A percentile compares a stretch with the other conserved stretches of the same genome.
Conservation (phyloP, 768 basidiomycete species). For the Lyophyllum semitale region DNA sequence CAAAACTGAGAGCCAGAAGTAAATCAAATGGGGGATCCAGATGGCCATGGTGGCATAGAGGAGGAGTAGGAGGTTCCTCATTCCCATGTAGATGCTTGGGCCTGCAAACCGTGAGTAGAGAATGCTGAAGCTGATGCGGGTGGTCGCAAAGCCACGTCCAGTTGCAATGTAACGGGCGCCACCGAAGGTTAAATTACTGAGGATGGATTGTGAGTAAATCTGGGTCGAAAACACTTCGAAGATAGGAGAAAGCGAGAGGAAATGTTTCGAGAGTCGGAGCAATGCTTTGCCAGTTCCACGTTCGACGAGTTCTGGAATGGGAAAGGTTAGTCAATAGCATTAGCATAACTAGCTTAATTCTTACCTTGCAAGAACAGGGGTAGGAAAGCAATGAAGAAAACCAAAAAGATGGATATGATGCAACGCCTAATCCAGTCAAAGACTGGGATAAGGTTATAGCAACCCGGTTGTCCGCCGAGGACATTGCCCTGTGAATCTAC, state of each 20-base stretch:
- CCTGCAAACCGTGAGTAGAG: conserved; percentile 98
- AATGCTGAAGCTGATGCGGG: conserved; percentile 93
- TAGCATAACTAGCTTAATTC: conserved; percentile 18
- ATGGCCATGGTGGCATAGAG: conserved; percentile 90
- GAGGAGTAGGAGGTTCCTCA: conserved; percentile 88
- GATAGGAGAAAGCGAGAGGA: conserved; percentile 93
- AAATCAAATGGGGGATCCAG: conserved; percentile 94
- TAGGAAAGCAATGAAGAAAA: conserved; percentile 97
- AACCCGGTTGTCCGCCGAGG: conserved; percentile 83
- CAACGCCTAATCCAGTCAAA: conserved; percentile 98
- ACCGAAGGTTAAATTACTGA: conserved; percentile 96
- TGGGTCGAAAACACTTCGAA: conserved; percentile 99
- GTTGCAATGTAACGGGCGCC: conserved; percentile 99
- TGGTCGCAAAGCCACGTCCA: conserved; percentile 98
- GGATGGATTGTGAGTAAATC: conserved; percentile 95
- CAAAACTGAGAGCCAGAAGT: conserved; percentile 98
- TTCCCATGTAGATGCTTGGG: conserved; percentile 98
- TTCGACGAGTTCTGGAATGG: conserved; percentile 81
- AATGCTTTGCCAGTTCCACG: conserved; percentile 94
- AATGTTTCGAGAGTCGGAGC: conserved; percentile 93
- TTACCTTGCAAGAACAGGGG: conserved; percentile 94
- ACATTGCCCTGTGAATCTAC: conserved; percentile 81
- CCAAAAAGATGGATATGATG: conserved; percentile 96
- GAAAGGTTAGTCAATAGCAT: background rate
- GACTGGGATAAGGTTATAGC: conserved; percentile 95